phyloP scores from a whole-genome alignment of 2,329 filamentous ascomycete species.

The Bretziella fagacearum region DNA sequence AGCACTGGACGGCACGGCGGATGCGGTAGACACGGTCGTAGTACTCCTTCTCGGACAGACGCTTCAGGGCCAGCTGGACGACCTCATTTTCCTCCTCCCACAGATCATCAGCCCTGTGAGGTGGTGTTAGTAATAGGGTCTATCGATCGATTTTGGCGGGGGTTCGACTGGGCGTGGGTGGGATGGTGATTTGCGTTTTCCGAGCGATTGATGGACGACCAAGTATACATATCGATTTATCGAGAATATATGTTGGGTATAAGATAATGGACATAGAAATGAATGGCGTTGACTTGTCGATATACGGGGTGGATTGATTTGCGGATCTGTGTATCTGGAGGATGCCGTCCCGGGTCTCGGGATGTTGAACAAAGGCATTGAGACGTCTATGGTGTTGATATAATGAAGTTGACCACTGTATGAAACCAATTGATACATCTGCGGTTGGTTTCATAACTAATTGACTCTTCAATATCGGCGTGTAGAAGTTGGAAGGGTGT shows the following conservation, averaged over 20 bases:
- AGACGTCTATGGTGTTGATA: neutral
- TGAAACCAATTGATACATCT: neutral
- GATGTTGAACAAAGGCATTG: neutral
- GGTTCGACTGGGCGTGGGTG: neutral
- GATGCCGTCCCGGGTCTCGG: neutral
- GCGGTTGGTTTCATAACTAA: neutral
- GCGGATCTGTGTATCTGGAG: too few relatives aligned
- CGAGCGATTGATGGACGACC: neutral
- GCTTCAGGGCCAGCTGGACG: conserved; percentile 76
- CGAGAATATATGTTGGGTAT: too few relatives aligned
- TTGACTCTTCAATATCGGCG: neutral
- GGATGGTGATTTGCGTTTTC: neutral
- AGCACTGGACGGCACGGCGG: conserved; percentile 77
- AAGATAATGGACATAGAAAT: too few relatives aligned
- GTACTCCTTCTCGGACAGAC: conserved; percentile 72
- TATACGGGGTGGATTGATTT: too few relatives aligned
- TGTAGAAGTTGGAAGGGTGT: neutral
- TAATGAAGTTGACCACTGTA: neutral
- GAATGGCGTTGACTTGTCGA: too few relatives aligned
- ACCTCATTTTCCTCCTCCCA: conserved; percentile 81
- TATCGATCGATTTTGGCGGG: neutral
- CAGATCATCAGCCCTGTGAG: conserved; percentile 70
- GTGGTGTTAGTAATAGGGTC: conserved; percentile 4
- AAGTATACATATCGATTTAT: neutral
- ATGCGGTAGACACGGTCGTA: conserved; percentile 98